These are phyloP conservation scores for Leccinum truebloodii DNA, from an alignment of 768 basidiomycete species.

Conservation along the genomic window DNA sequence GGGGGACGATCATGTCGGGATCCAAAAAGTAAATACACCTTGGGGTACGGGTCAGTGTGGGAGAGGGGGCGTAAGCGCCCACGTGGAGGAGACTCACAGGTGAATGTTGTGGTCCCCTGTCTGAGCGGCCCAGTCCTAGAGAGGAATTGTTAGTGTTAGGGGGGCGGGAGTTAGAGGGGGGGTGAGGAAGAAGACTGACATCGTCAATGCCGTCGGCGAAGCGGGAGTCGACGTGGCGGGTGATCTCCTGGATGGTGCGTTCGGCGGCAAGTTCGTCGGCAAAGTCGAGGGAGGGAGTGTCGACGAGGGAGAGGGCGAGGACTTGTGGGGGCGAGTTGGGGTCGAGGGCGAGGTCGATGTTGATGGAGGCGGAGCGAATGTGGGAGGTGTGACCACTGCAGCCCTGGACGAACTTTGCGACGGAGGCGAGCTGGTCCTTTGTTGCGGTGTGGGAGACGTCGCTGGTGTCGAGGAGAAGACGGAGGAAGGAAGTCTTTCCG, in stretches of 20 bases:
- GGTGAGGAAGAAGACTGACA: conserved; percentile 49
- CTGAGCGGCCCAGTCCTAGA: conserved; percentile 70
- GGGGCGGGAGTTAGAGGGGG: conserved; percentile 20
- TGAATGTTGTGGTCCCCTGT: conserved; percentile 79
- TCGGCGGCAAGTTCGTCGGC: conserved; percentile 65
- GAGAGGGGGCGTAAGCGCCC: conserved; percentile 33
- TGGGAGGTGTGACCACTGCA: conserved; percentile 70
- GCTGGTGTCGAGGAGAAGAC: conserved; percentile 82
- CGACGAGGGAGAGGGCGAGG: conserved; percentile 70
- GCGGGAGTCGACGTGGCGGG: conserved; percentile 70
- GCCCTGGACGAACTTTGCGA: conserved; percentile 82
- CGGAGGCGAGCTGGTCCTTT: conserved; percentile 75
- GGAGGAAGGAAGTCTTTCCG: conserved; percentile 86
- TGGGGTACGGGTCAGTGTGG: conserved; percentile 23
- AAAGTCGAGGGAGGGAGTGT: conserved; percentile 82
- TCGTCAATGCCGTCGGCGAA: conserved; percentile 76
- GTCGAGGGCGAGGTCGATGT: conserved; percentile 63
- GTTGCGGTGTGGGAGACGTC: conserved; percentile 59
- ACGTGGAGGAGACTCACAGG: conserved; percentile 51
- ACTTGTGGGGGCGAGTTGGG: conserved; percentile 45
- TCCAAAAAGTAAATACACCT: conserved; percentile 89
- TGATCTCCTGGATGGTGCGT: conserved; percentile 62
- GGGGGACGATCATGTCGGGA: conserved; percentile 78
- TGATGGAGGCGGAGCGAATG: conserved; percentile 69
- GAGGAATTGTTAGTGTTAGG: conserved; percentile 9